Conservation (phyloP, 2,329 filamentous ascomycete species). For the Corinectria fuckeliana region DNA sequence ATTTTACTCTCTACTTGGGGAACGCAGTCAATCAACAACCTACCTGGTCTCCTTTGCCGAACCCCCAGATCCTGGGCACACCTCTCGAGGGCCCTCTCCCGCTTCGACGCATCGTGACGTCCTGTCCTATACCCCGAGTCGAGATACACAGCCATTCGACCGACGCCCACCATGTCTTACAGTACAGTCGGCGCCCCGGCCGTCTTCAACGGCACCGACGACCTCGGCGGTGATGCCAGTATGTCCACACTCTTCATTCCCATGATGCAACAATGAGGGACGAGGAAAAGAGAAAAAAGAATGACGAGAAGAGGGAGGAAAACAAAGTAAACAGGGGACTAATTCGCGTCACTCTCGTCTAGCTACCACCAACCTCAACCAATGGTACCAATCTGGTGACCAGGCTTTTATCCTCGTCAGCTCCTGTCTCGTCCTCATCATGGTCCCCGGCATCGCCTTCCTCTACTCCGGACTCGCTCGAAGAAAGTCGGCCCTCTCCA, state of each 20-base stretch:
- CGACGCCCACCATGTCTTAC: conserved; percentile 60
- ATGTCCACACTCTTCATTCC: conserved; percentile 46
- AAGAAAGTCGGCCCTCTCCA: conserved; percentile 93
- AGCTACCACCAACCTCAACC: conserved; percentile 90
- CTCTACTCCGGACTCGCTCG: conserved; percentile 97
- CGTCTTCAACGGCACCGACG: conserved; percentile 69
- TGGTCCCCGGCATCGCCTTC: conserved; percentile 96
- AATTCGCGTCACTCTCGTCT: conserved; percentile 19
- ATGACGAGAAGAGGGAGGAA: neutral
- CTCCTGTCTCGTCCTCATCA: conserved; percentile 92
- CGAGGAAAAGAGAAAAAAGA: no score
- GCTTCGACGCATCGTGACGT: conserved; percentile 4
- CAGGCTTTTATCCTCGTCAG: conserved; percentile 91
- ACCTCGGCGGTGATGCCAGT: conserved; percentile 79
- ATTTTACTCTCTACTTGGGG: neutral
- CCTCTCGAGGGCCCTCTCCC: neutral
- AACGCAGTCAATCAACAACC: neutral
- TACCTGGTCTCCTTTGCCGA: no score
- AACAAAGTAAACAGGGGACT: neutral
- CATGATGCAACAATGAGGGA: no score
- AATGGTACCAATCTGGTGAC: conserved; percentile 93
- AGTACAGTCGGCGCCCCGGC: conserved; percentile 63
- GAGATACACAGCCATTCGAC: neutral
- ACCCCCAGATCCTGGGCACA: neutral
- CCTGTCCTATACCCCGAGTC: neutral